Evolutionary conservation across 441 rosid species (phyloP), one percentile per base, ranked within the genome.

Genomic region (Jatropha multifida): DNA sequence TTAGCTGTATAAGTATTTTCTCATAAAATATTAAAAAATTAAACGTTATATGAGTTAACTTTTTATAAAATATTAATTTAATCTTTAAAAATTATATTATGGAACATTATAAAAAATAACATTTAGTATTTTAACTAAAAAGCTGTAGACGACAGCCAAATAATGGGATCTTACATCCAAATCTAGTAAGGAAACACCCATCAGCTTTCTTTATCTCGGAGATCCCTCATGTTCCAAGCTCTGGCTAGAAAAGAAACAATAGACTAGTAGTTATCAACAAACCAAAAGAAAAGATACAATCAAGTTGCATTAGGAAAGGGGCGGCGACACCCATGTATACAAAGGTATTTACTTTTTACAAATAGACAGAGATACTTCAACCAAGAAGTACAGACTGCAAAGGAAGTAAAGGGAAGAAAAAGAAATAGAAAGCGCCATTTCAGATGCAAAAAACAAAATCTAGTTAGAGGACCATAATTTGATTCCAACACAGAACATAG

Each of bases 171-270:
- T 73, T 49, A 73, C 76, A 69, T 63, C 37, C 26, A 49, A 37
- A 63, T 64, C 18, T 72, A 42, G 67, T 13, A 71, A 60, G 75
- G 11, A n/a, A 40, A 60, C 15, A 10, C 68, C 67, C 62, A 73
- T 63, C 7, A 14, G 60, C 20, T 73, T 48, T 49, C 37, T 32
- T 49, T 27, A 66, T 55, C 40, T 68, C 27, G 38, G 54, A 18
- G 58, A 26, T 60, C 66, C 20, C 42, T 60, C 46, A 55, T 65
- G 44, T 49, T 38, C 65, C 64, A 69, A 68, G 56, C 72, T 42
- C 73, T 23, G 52, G 58, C 63, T 55, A 77, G 56, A 37, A 76
- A 40, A 64, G 23, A 23, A 27, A 62, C 37, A 48, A 38, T 44
- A 74, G 20, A 38, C 49, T 64, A 54, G 55, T 41, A n/a, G 46